Evolutionary conservation across 257 asterid genomes (phyloP).

Genomic region (Solanum phureja): DNA sequence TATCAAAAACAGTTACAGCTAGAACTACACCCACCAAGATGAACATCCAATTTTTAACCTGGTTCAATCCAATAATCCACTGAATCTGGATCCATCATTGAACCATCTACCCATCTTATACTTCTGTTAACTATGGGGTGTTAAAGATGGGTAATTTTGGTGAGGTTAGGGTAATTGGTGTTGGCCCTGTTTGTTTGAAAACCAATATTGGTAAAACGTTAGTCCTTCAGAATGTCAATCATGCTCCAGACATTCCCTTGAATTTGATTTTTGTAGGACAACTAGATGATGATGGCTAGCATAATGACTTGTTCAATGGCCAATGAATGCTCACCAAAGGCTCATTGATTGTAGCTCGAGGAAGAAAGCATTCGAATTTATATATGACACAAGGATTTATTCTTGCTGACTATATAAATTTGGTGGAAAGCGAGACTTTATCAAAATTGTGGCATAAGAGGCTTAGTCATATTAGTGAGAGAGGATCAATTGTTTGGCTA

Average conservation of each 20-base stretch:
- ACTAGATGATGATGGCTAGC: neutral
- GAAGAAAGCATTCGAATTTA: neutral
- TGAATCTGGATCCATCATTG: neutral
- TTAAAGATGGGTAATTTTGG: neutral
- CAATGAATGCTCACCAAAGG: neutral
- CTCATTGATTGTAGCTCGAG: neutral
- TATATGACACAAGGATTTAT: neutral
- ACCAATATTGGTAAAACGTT: no score
- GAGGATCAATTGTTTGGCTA: neutral
- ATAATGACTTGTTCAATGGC: neutral
- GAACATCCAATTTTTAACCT: no score
- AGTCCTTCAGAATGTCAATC: neutral
- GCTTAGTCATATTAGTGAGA: neutral
- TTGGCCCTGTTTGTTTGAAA: neutral
- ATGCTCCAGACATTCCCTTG: neutral
- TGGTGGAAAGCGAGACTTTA: neutral
- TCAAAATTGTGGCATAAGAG: neutral
- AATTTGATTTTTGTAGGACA: neutral
- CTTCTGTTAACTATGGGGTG: neutral
- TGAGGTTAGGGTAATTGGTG: neutral
- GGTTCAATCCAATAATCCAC: neutral
- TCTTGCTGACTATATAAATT: neutral
- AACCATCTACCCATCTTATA: neutral
- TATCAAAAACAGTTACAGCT: no score
- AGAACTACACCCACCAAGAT: no score